Base-by-base conservation (phyloP, 1,284 basidiomycete species). In the Ustilago loliicola region DNA sequence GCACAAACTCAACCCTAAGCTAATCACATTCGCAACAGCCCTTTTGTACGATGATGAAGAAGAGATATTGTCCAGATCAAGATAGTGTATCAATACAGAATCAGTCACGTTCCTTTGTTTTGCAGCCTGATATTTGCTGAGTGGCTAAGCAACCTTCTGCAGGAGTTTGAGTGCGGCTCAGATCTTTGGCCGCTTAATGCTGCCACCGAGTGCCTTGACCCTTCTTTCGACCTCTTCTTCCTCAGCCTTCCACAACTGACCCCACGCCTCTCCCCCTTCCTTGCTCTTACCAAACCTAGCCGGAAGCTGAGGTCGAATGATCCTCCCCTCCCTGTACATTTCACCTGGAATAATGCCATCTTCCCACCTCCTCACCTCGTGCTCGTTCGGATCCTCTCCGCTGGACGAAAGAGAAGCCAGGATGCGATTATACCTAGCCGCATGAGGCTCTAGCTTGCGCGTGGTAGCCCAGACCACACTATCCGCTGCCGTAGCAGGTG, bases 381-480 rank as follows among this genome's bases (percentile, higher is more conserved):
- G 15, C 29, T 34, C 38, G 23, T 62, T 36, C 3, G 3, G 17
- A 9, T 29, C 17, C 30, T 61, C 48, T 13, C 8, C n/a, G 17
- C 34, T 45, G 27, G 32, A 23, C 2, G 42, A 51, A 5, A 58
- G 25, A 9, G 38, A 23, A 21, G 61, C n/a, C 5, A 60, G 27
- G 50, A 68, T 57, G 9, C 62, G 61, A 2, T 38, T 27, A n/a
- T 66, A 61, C 8, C 68, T 61, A 2, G 48, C 34, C 0, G 65
- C 42, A 7, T 62, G 45, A 1, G 66, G 40, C 38, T 78, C 78
- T 17, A 80, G 29, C 3, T 72, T 67, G 1, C 77, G 56, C 7
- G 67, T 66, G 0, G 66, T 57, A 2, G 66, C 74, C 82, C 82
- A 83, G 1, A 80, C 66, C 1, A 79, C 48, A 7, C 70, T 67